Base-by-base conservation (phyloP, 148 eudicot species). In the Selenicereus undatus region DNA sequence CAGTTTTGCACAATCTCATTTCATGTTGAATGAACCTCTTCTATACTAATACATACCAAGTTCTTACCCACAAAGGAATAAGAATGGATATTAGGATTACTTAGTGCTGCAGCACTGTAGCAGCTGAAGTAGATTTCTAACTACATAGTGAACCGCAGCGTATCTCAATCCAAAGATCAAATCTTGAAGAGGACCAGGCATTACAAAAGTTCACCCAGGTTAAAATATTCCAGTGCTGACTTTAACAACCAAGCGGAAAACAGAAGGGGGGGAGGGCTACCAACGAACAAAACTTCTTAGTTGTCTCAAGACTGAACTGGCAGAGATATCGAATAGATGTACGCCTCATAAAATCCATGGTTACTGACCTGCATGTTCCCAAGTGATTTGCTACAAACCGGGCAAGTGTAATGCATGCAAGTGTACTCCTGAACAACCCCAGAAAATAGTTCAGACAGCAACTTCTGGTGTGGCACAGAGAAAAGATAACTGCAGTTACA, bases 301-400 rank as follows among this genome's bases (percentile, higher is more conserved):
- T 52, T 52, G 14, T 17, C 58, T 52, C 17, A 66, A 24, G 4
- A 1, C n/a, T 36, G 16, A 42, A 22, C 10, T 71, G 73, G 11
- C 75, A 72, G 51, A 58, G 12, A 21, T 35, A n/a, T 43, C 4
- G 32, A 30, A 60, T 71, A 72, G 50, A 78, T 36, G 42, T n/a
- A 78, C 42, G 32, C 20, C 2, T 69, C 36, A 42, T 18, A 83
- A 65, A 73, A 60, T 35, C 54, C 45, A 29, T 30, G 76, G 74
- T 43, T 65, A 83, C 92, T 87, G 35, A 93, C 99, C 93, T 91
- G 93, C 99, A 97, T 94, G 78, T 97, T 90, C 35, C 99, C 99
- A n/a, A 97, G 92, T 79, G 99, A 94, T 88, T 97, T 97, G 97
- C 99, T 91, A 85, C 99, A 97, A 21, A 94, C 88, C 36, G 99